These are phyloP conservation scores for Fagopyrum tataricum DNA, from an alignment of 148 eudicot genomes.

Conservation along the genomic window DNA sequence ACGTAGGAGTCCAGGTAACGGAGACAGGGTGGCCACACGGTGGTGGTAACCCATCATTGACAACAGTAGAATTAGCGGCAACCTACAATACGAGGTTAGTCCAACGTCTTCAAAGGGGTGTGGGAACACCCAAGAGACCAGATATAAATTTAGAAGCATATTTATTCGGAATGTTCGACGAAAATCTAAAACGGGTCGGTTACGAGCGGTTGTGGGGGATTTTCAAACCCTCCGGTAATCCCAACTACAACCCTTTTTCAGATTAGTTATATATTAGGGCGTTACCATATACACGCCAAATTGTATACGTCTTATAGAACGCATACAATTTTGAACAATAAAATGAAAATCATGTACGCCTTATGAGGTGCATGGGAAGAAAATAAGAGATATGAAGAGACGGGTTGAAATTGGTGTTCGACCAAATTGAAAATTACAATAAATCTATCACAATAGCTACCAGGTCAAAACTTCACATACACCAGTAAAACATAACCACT, in stretches of 20 bases:
- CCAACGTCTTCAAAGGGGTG: conserved; percentile 2
- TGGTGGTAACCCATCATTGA: conserved; percentile 27
- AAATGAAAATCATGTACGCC: too few species aligned
- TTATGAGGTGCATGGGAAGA: too few species aligned
- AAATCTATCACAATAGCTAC: neutral
- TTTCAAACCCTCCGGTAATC: conserved; percentile 20
- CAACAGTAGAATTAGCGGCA: conserved; percentile 25
- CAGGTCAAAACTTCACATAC: neutral
- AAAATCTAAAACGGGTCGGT: conserved; percentile 24
- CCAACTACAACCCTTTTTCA: too few species aligned
- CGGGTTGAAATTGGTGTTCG: too few species aligned
- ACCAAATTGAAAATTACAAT: too few species aligned
- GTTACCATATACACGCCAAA: too few species aligned
- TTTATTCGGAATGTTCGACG: conserved; percentile 27
- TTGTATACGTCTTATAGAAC: too few species aligned
- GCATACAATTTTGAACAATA: too few species aligned
- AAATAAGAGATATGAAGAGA: too few species aligned
- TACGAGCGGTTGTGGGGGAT: conserved; percentile 27
- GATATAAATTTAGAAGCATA: conserved; percentile 14
- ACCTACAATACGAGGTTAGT: conserved; percentile 27
- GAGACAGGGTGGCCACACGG: conserved; percentile 36
- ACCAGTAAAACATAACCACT: neutral
- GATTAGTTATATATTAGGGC: too few species aligned
- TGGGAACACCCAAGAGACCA: conserved; percentile 30
- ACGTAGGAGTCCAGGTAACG: conserved; percentile 19